Evolutionary conservation across 371 early-diverging fungal species (phyloP), one percentile per base, ranked within the genome.

Genomic region (Mortierella sp.): DNA sequence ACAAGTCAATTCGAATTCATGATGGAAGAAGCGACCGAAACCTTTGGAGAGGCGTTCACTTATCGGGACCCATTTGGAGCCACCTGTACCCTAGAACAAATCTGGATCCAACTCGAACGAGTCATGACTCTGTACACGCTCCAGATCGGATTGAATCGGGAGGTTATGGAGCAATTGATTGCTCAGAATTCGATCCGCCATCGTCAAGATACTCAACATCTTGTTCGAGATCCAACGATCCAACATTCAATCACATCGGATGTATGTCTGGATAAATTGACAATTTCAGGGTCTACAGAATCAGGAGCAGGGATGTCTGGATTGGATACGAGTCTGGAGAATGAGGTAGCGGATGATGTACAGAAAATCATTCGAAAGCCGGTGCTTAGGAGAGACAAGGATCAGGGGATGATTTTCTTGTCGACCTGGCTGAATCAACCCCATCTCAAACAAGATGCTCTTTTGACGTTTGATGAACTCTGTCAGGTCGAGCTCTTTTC

Each of bases 391-490:
- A 65, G 66, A 45, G 80, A 79, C 52, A 79, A 79, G 43, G 74
- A 79, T 44, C 70, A 79, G 44, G 80, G 73, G 11, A 79, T 79
- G 80, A 66, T 79, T 16, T 51, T 79, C 23, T 70, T 79, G 7
- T 79, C 80, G 1, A 70, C 80, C 1, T 79, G 80, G 80, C 60
- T 79, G 26, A 79, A 79, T 29, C 80, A 79, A 21, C 80, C 80
- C 4, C 74, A 79, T 57, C 70, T 79, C 44, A 70, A 69, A 43
- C 25, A 66, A 0, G 70, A 70, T 14, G 23, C 45, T 0, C 43
- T 79, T 14, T 52, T 63, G 3, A 60, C 66, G 0, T 79, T 79
- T 60, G 80, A 79, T 46, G 80, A 79, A 30, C 66, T 73, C 30
- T 73, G 72, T 43, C 66, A 69, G 19, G 62, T 79, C 1, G 80